phyloP scores from a whole-genome alignment of 345 rosid species.

The Melaleuca quinquenervia region DNA sequence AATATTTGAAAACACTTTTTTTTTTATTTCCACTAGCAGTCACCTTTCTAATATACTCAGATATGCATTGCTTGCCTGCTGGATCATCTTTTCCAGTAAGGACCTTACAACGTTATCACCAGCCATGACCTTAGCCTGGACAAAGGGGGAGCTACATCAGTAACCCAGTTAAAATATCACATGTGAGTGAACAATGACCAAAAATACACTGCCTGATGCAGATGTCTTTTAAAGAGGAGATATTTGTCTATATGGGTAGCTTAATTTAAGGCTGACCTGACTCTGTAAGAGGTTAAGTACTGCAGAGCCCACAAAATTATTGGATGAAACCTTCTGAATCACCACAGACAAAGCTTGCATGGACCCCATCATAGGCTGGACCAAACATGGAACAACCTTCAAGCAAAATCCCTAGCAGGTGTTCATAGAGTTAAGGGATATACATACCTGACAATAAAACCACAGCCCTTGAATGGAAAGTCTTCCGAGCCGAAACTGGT shows the following conservation, averaged over 20 bases:
- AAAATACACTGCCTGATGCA: background rate
- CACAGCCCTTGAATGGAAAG: slow-evolving; percentile 95
- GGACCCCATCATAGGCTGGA: slow-evolving; percentile 86
- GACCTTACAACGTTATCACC: slow-evolving; percentile 95
- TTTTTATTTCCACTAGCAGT: background rate
- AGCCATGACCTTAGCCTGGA: slow-evolving; percentile 90
- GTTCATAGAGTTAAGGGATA: background rate
- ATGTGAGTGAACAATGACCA: background rate
- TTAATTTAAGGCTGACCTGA: slow-evolving; percentile 39
- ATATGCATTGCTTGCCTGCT: slow-evolving; percentile 90
- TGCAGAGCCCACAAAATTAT: slow-evolving; percentile 72
- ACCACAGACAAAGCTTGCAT: slow-evolving; percentile 83
- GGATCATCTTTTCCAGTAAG: slow-evolving; percentile 88
- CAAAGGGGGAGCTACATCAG: slow-evolving; percentile 13
- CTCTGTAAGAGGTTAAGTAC: slow-evolving; percentile 94
- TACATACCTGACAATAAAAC: slow-evolving; percentile 94
- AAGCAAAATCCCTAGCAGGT: slow-evolving; percentile 1
- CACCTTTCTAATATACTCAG: slow-evolving; percentile 91
- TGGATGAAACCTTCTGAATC: slow-evolving; percentile 64
- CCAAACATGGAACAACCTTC: slow-evolving; percentile 7
- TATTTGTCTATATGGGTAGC: background rate
- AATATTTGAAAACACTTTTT: background rate
- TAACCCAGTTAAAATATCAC: slow-evolving; percentile 1
- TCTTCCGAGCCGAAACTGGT: slow-evolving; percentile 92
- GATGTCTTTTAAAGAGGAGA: background rate